phyloP scores from a whole-genome alignment of 345 rosid species.

The Salix udensis region DNA sequence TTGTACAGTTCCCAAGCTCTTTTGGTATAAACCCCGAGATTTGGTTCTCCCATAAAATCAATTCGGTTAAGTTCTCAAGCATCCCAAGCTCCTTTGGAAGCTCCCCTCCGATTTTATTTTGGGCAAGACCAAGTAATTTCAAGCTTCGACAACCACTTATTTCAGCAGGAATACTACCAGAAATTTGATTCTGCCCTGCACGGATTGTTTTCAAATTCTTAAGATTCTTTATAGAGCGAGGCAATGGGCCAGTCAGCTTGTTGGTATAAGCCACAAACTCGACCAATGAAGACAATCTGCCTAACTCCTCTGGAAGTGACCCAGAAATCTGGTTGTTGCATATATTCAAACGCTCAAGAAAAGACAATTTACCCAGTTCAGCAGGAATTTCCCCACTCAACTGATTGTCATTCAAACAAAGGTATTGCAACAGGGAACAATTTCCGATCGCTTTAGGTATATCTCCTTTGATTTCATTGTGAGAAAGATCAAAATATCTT shows the following conservation, averaged over 20 bases:
- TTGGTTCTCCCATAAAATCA: slow-evolving; percentile 68
- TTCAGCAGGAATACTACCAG: slow-evolving; percentile 67
- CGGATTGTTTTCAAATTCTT: slow-evolving; percentile 51
- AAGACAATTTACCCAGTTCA: slow-evolving; percentile 33
- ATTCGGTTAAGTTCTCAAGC: slow-evolving; percentile 54
- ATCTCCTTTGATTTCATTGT: slow-evolving; percentile 54
- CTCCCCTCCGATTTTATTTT: slow-evolving; percentile 62
- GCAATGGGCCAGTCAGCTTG: slow-evolving; percentile 65
- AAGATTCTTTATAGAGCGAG: slow-evolving; percentile 45
- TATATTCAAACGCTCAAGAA: slow-evolving; percentile 30
- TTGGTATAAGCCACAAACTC: slow-evolving; percentile 70
- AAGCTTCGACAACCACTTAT: slow-evolving; percentile 65
- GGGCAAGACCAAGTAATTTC: slow-evolving; percentile 72
- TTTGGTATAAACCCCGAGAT: slow-evolving; percentile 60
- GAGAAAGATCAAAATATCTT: slow-evolving; percentile 37
- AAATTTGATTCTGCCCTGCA: slow-evolving; percentile 62
- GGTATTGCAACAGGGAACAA: slow-evolving; percentile 41
- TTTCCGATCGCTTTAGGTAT: slow-evolving; percentile 39
- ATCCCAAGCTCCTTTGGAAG: slow-evolving; percentile 57
- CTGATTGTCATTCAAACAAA: slow-evolving; percentile 56
- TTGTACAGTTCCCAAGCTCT: slow-evolving; percentile 57
- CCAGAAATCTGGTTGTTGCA: slow-evolving; percentile 45
- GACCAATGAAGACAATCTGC: slow-evolving; percentile 44
- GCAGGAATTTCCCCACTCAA: slow-evolving; percentile 62
- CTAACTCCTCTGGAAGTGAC: slow-evolving; percentile 49